Percentiles rank a stretch among this genome's conserved stretches.
phyloP scores from a whole-genome alignment of 202 grass and related monocot genomes.

The Elaeis oleifera region DNA sequence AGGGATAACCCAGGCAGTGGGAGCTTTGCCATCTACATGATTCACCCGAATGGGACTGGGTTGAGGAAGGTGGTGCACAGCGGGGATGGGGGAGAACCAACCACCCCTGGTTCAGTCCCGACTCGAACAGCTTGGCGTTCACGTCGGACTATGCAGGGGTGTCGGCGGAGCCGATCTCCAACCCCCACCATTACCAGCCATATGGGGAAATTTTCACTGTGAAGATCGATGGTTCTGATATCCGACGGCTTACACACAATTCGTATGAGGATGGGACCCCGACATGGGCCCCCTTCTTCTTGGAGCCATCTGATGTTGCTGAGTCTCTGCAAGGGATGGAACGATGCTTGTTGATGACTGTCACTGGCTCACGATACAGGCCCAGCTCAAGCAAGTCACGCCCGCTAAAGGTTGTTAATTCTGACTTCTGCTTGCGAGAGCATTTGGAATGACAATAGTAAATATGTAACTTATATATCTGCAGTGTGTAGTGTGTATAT shows the following conservation, averaged over 20 bases:
- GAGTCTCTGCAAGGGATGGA: conserved; percentile 46
- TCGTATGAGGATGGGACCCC: conserved; percentile 92
- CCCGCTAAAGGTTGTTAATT: neutral
- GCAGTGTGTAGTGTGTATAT: too few relatives aligned
- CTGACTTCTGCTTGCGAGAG: neutral
- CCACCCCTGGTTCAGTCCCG: conserved; percentile 72
- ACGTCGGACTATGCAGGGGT: conserved; percentile 73
- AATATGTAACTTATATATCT: too few relatives aligned
- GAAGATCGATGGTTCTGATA: conserved; percentile 49
- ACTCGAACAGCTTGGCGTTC: conserved; percentile 77
- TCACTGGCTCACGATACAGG: conserved; percentile 52
- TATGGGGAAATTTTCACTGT: conserved; percentile 83
- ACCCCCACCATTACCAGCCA: conserved; percentile 82
- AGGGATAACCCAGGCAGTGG: conserved; percentile 57
- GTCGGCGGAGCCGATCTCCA: conserved; percentile 83
- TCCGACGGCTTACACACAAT: conserved; percentile 68
- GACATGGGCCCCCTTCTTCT: conserved; percentile 45
- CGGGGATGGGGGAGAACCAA: conserved; percentile 53
- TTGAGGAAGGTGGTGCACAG: conserved; percentile 62
- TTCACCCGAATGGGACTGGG: conserved; percentile 77
- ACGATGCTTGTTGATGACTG: conserved; percentile 51
- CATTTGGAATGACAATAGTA: too few relatives aligned
- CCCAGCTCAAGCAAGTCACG: neutral
- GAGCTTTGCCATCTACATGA: conserved; percentile 70
- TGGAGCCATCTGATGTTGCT: conserved; percentile 45